A percentile compares a stretch with the other conserved stretches of the same genome.
Evolutionary conservation across 306 rosid species (phyloP).

Genomic region (Trifolium dubium): DNA sequence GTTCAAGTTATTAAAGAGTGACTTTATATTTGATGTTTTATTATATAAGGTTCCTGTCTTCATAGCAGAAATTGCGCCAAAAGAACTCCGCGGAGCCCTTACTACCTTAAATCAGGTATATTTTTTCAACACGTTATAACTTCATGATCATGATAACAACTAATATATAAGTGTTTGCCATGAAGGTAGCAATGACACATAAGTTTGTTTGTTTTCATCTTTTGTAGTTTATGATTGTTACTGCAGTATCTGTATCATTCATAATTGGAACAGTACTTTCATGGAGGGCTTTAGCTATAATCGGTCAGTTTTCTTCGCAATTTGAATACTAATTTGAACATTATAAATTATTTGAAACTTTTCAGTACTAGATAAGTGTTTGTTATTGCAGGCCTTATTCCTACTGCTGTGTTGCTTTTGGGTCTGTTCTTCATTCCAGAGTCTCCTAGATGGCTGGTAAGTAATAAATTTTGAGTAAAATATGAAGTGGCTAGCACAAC

Average conservation of each 20-base stretch:
- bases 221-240: conserved; percentile 75
- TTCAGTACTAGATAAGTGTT: conserved; percentile 15
- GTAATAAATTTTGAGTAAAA: conserved; percentile 26
- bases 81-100: conserved; percentile 79
- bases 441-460: conserved; percentile 98
- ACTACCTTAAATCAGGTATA: conserved; percentile 87
- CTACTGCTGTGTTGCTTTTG: conserved; percentile 68
- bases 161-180: background rate
- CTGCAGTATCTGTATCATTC: conserved; percentile 74
- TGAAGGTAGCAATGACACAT: too few species aligned
- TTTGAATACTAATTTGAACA: conserved; percentile 1
- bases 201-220: conserved; percentile 7
- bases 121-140: background rate
- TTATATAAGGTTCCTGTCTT: conserved; percentile 77
- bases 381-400: conserved; percentile 79
- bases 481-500: background rate
- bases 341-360: background rate
- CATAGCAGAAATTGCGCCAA: conserved; percentile 92
- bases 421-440: conserved; percentile 93
- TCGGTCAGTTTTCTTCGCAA: conserved; percentile 50
- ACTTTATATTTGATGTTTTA: conserved; percentile 35
- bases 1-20: too few species aligned
- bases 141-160: background rate
- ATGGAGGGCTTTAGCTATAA: conserved; percentile 82
- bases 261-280: conserved; percentile 76